Evolutionary conservation across 2,329 filamentous ascomycete genomes (phyloP).

Genomic region (Colletotrichum karsti): DNA sequence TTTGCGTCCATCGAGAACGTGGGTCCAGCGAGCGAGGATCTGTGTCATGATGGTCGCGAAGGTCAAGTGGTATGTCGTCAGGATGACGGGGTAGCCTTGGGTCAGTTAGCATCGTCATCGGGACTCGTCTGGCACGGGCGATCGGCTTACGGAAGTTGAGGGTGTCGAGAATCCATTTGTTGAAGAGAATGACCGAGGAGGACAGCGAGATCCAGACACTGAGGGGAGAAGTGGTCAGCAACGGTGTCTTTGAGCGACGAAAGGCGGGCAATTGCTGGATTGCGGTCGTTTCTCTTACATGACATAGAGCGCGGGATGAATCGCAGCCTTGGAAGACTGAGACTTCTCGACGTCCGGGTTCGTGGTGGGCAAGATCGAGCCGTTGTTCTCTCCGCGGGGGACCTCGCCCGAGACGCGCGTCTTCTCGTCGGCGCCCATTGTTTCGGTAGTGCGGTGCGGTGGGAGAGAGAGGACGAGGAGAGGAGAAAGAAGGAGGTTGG

Average conservation of each 20-base stretch:
- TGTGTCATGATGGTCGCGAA: slow-evolving; percentile 97
- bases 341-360: slow-evolving; percentile 80
- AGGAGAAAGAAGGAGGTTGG: background rate
- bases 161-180: slow-evolving; percentile 96
- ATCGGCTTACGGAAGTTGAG: slow-evolving; percentile 72
- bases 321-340: slow-evolving; percentile 67
- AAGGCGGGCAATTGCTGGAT: background rate
- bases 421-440: slow-evolving; percentile 72
- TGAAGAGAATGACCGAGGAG: slow-evolving; percentile 96
- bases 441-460: slow-evolving; percentile 4
- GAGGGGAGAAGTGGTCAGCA: slow-evolving; percentile 27
- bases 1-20: slow-evolving; percentile 90
- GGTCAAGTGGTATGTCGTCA: slow-evolving; percentile 94
- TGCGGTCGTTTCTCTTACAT: slow-evolving; percentile 54
- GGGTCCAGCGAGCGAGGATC: slow-evolving; percentile 88
- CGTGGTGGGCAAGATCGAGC: slow-evolving; percentile 78
- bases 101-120: slow-evolving; percentile 51
- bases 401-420: slow-evolving; percentile 83
- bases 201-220: slow-evolving; percentile 94
- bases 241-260: background rate
- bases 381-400: slow-evolving; percentile 64
- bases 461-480: background rate
- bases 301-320: slow-evolving; percentile 90
- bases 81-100: slow-evolving; percentile 76
- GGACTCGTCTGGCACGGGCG: background rate